These are phyloP conservation scores for Loxodes magnus DNA, from an alignment of 73 alveolate genomes.

Conservation along the genomic window DNA sequence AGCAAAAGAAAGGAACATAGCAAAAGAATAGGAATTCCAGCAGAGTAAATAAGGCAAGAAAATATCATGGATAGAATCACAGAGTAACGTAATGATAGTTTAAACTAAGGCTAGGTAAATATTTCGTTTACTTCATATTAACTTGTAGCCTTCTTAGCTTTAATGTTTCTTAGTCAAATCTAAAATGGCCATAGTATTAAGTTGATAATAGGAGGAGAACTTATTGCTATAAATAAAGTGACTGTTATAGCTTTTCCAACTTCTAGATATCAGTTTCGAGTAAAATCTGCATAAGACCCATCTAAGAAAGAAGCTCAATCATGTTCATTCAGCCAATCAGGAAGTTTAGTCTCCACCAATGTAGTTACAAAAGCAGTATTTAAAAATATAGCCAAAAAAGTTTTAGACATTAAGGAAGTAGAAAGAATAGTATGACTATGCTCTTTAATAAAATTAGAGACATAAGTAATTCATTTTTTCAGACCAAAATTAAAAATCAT, in stretches of 20 bases:
- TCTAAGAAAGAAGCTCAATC: slow-evolving; percentile 17
- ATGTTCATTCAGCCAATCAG: not conserved
- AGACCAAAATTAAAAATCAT: slow-evolving; percentile 17
- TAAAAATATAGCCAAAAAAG: slow-evolving; percentile 31
- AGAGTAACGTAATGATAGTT: slow-evolving; percentile 36
- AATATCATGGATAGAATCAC: slow-evolving; percentile 19
- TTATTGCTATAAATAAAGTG: slow-evolving; percentile 19
- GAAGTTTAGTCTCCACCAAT: not conserved
- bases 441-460: slow-evolving; percentile 17
- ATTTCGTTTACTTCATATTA: slow-evolving; percentile 32
- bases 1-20: not conserved
- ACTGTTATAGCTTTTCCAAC: slow-evolving; percentile 17
- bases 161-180: slow-evolving; percentile 13
- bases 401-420: slow-evolving; percentile 20
- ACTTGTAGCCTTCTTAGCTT: slow-evolving; percentile 17
- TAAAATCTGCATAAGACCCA: slow-evolving; percentile 5
- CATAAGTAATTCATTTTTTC: slow-evolving; percentile 11
- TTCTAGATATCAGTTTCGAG: slow-evolving; percentile 1
- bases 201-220: slow-evolving; percentile 22
- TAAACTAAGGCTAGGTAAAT: slow-evolving; percentile 47
- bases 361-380: slow-evolving; percentile 15
- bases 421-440: slow-evolving; percentile 17
- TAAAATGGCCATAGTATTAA: slow-evolving; percentile 13
- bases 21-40: slow-evolving; percentile 51
- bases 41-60: slow-evolving; percentile 25